Conservation (phyloP, 1,139 yeast genomes). For the Pneumocystis carinii region DNA sequence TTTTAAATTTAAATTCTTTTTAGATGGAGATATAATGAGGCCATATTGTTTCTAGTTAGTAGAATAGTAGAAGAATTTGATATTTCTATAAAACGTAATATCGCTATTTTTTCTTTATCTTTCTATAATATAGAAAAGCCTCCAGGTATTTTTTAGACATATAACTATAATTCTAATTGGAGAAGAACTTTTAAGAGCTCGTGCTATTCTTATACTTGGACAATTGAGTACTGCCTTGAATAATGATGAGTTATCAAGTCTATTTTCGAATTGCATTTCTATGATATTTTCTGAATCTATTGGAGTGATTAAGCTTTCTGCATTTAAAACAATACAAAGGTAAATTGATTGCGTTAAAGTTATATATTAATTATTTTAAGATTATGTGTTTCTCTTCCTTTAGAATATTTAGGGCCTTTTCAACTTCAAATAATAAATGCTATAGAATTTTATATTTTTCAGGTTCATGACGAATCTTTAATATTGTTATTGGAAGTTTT, state of each 20-base stretch:
- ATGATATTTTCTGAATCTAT: not conserved
- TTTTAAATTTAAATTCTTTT: not conserved
- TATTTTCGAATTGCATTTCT: not conserved
- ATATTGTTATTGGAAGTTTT: constrained; percentile 10
- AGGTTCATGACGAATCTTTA: constrained; percentile 5
- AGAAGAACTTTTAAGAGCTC: not conserved
- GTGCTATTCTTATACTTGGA: not conserved
- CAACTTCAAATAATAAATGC: constrained; percentile 4
- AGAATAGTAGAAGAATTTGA: not conserved
- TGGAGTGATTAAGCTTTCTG: not conserved
- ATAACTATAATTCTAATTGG: not conserved
- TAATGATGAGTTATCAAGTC: not conserved
- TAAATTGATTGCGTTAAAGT: not conserved
- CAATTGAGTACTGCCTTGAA: not conserved
- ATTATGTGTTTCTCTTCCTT: not conserved
- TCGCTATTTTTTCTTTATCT: not conserved
- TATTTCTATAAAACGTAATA: not conserved
- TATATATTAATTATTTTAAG: not conserved
- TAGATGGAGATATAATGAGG: not conserved
- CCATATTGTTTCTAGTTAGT: not conserved
- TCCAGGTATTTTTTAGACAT: not conserved
- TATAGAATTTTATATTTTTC: constrained; percentile 1
- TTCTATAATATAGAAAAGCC: not conserved
- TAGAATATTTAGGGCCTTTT: not conserved
- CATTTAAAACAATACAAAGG: not conserved